Percentiles rank a stretch among this genome's conserved stretches.
phyloP scores from a whole-genome alignment of 1,284 basidiomycete species.

The Leccinum subspadiceum region DNA sequence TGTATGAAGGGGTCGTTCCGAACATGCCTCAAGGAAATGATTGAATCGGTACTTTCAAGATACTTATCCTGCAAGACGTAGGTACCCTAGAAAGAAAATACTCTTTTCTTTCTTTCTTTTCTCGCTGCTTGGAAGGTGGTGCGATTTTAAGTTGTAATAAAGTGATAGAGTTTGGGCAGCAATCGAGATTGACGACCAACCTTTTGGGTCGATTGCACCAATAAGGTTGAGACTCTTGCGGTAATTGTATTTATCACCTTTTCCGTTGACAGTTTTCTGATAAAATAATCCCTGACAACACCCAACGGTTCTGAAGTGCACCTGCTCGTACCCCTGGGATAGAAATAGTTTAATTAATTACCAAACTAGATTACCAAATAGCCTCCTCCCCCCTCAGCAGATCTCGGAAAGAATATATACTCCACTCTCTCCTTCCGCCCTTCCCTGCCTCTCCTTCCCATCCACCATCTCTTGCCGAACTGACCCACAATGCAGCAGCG shows the following conservation, averaged over 20 bases:
- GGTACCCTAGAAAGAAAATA: not conserved
- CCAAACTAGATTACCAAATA: constrained; percentile 34
- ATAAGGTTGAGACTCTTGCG: constrained; percentile 33
- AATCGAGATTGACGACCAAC: constrained; percentile 40
- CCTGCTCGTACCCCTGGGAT: constrained; percentile 17
- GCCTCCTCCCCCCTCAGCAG: constrained; percentile 24
- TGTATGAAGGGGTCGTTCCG: constrained; percentile 15
- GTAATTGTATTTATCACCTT: constrained; percentile 27
- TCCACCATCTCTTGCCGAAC: constrained; percentile 1
- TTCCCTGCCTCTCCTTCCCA: constrained; percentile 5
- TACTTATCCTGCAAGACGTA: not conserved
- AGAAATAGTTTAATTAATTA: constrained; percentile 43
- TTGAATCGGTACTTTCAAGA: not conserved
- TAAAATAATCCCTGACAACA: constrained; percentile 19
- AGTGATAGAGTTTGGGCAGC: constrained; percentile 37
- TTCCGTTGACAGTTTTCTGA: constrained; percentile 26
- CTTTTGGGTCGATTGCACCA: constrained; percentile 38
- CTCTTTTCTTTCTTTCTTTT: constrained; percentile 1
- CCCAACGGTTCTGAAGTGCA: constrained; percentile 1
- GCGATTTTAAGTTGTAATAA: constrained; percentile 38
- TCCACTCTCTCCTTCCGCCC: constrained; percentile 11
- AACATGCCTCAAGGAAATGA: constrained; percentile 15
- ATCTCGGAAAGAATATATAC: constrained; percentile 37
- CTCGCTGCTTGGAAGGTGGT: constrained; percentile 9
- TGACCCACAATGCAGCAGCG: constrained; percentile 50